phyloP scores from a whole-genome alignment of 495 filamentous ascomycete genomes.

The Xylaria cubensis region DNA sequence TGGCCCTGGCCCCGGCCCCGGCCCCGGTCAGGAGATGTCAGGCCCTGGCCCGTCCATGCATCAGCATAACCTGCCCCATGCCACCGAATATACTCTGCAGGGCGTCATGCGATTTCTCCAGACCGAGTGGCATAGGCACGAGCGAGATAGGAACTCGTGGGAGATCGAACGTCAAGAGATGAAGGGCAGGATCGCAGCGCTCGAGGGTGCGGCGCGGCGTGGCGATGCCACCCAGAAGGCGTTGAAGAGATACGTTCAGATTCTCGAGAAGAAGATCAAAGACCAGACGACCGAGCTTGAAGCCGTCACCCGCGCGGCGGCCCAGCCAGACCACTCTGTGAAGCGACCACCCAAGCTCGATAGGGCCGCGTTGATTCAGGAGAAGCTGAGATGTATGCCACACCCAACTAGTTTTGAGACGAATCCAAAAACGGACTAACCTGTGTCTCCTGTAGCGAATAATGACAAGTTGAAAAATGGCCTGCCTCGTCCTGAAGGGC shows the following conservation, averaged over 20 bases:
- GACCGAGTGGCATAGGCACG: slow-evolving; percentile 98
- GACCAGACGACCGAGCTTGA: slow-evolving; percentile 62
- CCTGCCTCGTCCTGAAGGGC: slow-evolving; percentile 37
- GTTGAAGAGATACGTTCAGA: slow-evolving; percentile 83
- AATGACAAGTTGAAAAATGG: slow-evolving; percentile 36
- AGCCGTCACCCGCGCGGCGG: slow-evolving; percentile 34
- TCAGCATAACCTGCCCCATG: slow-evolving; percentile 66
- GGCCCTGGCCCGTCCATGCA: slow-evolving; percentile 31
- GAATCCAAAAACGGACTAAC: slow-evolving; percentile 22
- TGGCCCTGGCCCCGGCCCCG: slow-evolving; percentile 27
- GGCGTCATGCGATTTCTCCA: slow-evolving; percentile 99
- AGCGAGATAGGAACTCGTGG: slow-evolving; percentile 97
- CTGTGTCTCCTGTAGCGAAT: slow-evolving; percentile 27
- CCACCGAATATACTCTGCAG: slow-evolving; percentile 98
- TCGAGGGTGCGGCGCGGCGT: slow-evolving; percentile 87
- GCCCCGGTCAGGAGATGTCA: slow-evolving; percentile 37
- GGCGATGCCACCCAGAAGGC: slow-evolving; percentile 86
- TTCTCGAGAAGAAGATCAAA: slow-evolving; percentile 89
- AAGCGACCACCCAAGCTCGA: slow-evolving; percentile 52
- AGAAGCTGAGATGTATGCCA: slow-evolving; percentile 53
- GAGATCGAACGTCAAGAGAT: slow-evolving; percentile 99
- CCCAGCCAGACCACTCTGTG: slow-evolving; percentile 41
- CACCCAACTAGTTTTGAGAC: background rate
- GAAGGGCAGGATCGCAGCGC: slow-evolving; percentile 95
- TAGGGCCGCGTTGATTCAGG: slow-evolving; percentile 52